Evolutionary conservation across 495 filamentous ascomycete genomes (phyloP).

Genomic region (Neurospora sp.): DNA sequence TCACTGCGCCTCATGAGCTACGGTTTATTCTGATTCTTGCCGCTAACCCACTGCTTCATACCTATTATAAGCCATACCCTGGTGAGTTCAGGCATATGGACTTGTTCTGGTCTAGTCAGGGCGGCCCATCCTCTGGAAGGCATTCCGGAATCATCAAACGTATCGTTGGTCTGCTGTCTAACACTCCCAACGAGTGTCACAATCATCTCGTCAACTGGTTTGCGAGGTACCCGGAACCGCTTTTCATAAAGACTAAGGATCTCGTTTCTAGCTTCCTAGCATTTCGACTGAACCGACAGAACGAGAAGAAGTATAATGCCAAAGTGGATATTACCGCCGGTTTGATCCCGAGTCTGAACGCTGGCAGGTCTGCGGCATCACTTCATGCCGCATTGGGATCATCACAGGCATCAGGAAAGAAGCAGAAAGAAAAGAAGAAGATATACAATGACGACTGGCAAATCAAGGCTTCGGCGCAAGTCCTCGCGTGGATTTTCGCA

Average conservation of each 20-base stretch:
- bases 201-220: slow-evolving; percentile 82
- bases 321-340: slow-evolving; percentile 49
- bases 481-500: slow-evolving; percentile 74
- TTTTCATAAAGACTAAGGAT: slow-evolving; percentile 65
- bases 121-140: slow-evolving; percentile 33
- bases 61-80: slow-evolving; percentile 23
- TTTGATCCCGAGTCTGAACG: slow-evolving; percentile 61
- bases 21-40: slow-evolving; percentile 79
- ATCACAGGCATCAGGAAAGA: slow-evolving; percentile 26
- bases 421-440: slow-evolving; percentile 44
- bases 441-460: slow-evolving; percentile 87
- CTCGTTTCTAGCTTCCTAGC: slow-evolving; percentile 72
- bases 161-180: slow-evolving; percentile 69
- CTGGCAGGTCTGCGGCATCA: slow-evolving; percentile 47
- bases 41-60: slow-evolving; percentile 67
- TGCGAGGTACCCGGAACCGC: slow-evolving; percentile 55
- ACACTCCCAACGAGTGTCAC: slow-evolving; percentile 66
- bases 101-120: background rate
- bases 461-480: slow-evolving; percentile 67
- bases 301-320: slow-evolving; percentile 52
- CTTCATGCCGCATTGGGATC: slow-evolving; percentile 70
- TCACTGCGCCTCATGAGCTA: slow-evolving; percentile 60
- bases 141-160: slow-evolving; percentile 84
- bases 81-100: slow-evolving; percentile 23
- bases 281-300: slow-evolving; percentile 67